Base-by-base conservation (phyloP, 108 stramenopile genomes). In the Cylindrotheca closterium region DNA sequence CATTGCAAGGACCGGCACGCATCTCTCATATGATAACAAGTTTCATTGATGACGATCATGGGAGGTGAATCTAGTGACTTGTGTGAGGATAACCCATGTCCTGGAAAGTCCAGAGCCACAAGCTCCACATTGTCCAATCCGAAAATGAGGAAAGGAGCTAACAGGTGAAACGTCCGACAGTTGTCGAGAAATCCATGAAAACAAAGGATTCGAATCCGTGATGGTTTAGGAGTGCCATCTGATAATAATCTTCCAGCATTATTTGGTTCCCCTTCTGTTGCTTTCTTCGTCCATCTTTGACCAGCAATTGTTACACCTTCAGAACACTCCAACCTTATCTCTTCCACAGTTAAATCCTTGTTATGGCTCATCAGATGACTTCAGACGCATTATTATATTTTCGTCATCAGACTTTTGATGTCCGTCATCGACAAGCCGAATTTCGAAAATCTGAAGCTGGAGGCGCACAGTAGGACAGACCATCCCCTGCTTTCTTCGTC, bases 131-230 rank as follows among this genome's bases (percentile, higher is more conserved):
- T 3, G 46, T 42, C 45, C 42, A 67, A 21, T 50, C 61, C 54
- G 10, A 29, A 46, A 3, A 63, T 21, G 5, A 93, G 51, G 8
- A 47, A 45, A 27, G 91, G 85, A 7, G 88, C 86, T 55, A 93
- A 55, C 27, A 59, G 58, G 31, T 83, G 63, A 74, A 89, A 93
- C 10, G 82, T 79, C n/a, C 79, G 71, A 55, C 79, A 80, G 33
- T 93, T 93, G 61, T 93, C 91, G 42, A 93, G 54, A 80, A 82
- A 89, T 4, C 91, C 91, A 75, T 93, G 91, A 4, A 87, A 64
- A 37, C 83, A 84, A 3, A 93, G 30, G 22, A 92, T 74, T 51
- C 56, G 47, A 2, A 46, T 21, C 2, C 24, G 31, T n/a, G n/a
- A n/a, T 24, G 12, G 2, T 50, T 26, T 8, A 45, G 17, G 15